A percentile compares a stretch with the other conserved stretches of the same genome.
Conservation (phyloP, 1,284 basidiomycete species). For the Termitomyces sp. region DNA sequence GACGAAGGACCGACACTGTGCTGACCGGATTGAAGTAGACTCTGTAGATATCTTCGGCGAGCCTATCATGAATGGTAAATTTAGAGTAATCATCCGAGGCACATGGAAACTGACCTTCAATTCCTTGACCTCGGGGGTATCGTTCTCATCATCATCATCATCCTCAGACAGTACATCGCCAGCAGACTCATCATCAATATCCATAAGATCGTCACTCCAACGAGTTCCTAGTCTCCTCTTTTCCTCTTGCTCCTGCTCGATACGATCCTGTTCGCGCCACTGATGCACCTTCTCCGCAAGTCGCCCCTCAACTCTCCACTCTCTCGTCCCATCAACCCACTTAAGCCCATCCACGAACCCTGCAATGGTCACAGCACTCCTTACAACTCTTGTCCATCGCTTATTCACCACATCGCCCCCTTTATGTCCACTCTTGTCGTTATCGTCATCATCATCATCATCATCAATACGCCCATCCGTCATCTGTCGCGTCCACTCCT, state of each 20-base stretch:
- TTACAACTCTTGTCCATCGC: constrained; percentile 74
- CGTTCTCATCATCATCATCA: constrained; percentile 55
- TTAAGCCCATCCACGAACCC: constrained; percentile 74
- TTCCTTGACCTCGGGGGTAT: constrained; percentile 69
- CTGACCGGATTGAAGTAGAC: constrained; percentile 47
- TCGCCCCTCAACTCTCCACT: constrained; percentile 65
- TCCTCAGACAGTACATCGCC: constrained; percentile 34
- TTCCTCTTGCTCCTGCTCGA: constrained; percentile 65
- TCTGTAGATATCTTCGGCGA: constrained; percentile 61
- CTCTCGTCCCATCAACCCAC: constrained; percentile 54
- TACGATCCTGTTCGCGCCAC: constrained; percentile 67
- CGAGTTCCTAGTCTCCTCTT: constrained; percentile 51
- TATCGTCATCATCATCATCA: constrained; percentile 39
- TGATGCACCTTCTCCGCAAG: constrained; percentile 65
- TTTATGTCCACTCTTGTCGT: background rate
- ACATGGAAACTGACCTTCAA: constrained; percentile 51
- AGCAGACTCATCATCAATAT: constrained; percentile 54
- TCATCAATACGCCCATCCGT: constrained; percentile 77
- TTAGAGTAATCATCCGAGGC: constrained; percentile 6
- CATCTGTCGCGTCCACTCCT: constrained; percentile 50
- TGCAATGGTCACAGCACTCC: constrained; percentile 68
- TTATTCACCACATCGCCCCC: constrained; percentile 25
- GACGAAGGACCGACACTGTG: constrained; percentile 21
- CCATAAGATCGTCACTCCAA: constrained; percentile 67
- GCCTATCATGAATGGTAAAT: constrained; percentile 38